Conservation (phyloP, 768 basidiomycete species). For the Exsudoporus frostii region DNA sequence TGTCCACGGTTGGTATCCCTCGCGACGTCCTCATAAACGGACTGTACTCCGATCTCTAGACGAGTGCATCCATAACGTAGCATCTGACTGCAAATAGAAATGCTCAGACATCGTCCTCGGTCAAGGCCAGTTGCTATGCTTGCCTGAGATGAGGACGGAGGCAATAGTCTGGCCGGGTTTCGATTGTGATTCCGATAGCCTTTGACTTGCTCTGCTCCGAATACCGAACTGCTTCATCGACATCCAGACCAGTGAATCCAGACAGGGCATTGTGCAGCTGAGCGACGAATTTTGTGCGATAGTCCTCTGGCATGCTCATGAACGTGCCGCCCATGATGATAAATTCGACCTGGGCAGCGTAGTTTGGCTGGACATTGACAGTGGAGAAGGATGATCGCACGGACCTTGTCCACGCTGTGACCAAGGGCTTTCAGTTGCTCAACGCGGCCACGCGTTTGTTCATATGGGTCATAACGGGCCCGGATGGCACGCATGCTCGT, state of each 20-base stretch:
- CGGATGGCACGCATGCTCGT: conserved; percentile 99
- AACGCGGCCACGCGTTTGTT: conserved; percentile 91
- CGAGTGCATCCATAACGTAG: conserved; percentile 98
- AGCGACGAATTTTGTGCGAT: conserved; percentile 89
- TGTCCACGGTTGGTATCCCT: conserved; percentile 98
- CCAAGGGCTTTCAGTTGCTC: conserved; percentile 96
- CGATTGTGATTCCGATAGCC: conserved; percentile 98
- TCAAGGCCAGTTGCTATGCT: conserved; percentile 3
- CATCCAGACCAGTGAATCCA: conserved; percentile 87
- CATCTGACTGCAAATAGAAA: conserved; percentile 75
- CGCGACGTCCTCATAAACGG: conserved; percentile 98
- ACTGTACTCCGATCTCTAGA: conserved; percentile 97
- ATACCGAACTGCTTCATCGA: conserved; percentile 96
- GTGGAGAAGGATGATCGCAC: background rate
- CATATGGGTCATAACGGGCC: conserved; percentile 94
- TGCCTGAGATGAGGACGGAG: conserved; percentile 92
- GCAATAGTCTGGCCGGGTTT: conserved; percentile 98
- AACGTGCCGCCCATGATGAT: conserved; percentile 99
- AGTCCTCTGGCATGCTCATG: conserved; percentile 99
- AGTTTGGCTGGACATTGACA: background rate
- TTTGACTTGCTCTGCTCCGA: conserved; percentile 98
- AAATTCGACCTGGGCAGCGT: conserved; percentile 62
- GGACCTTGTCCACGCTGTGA: conserved; percentile 94
- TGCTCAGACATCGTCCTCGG: background rate
- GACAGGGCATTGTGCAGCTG: conserved; percentile 96